These are phyloP conservation scores for Pelargonium nanum DNA, from an alignment of 345 rosid species.

Conservation along the genomic window DNA sequence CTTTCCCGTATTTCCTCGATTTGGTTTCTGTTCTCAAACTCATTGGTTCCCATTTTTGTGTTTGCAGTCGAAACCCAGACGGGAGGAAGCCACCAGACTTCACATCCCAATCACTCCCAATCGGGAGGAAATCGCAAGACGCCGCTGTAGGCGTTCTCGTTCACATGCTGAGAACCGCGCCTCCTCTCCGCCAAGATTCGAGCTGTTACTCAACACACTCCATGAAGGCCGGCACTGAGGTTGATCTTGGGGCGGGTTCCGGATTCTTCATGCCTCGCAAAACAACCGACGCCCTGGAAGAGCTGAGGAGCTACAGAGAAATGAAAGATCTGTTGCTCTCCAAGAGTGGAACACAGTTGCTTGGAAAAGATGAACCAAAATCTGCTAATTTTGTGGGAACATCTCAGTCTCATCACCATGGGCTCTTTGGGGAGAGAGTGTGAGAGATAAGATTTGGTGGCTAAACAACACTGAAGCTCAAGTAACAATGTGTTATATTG, in stretches of 20 bases:
- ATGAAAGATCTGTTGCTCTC: slow-evolving; percentile 74
- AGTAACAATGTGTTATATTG: background rate
- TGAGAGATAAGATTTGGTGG: background rate
- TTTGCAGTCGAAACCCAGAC: slow-evolving; percentile 37
- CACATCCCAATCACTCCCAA: slow-evolving; percentile 28
- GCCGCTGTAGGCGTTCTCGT: slow-evolving; percentile 90
- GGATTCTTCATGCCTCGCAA: slow-evolving; percentile 60
- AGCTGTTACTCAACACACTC: slow-evolving; percentile 51
- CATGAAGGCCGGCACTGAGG: slow-evolving; percentile 35
- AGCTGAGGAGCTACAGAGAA: slow-evolving; percentile 67
- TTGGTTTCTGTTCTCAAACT: background rate
- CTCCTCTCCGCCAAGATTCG: slow-evolving; percentile 64
- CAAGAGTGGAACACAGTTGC: slow-evolving; percentile 49
- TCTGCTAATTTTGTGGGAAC: too few relatives aligned
- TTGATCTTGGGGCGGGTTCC: slow-evolving; percentile 46
- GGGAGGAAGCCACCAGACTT: slow-evolving; percentile 33
- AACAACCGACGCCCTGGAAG: slow-evolving; percentile 70
- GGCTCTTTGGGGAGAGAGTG: background rate
- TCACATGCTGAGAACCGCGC: slow-evolving; percentile 70
- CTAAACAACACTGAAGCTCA: background rate
- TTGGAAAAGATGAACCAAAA: slow-evolving; percentile 24
- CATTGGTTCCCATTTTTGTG: slow-evolving; percentile 1
- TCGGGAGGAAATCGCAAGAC: slow-evolving; percentile 59
- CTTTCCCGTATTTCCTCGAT: too few relatives aligned
- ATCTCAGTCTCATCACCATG: background rate